A percentile compares a stretch with the other conserved stretches of the same genome.
These are phyloP conservation scores for Nakataea oryzae DNA, from an alignment of 2,329 filamentous ascomycete species.

Conservation along the genomic window DNA sequence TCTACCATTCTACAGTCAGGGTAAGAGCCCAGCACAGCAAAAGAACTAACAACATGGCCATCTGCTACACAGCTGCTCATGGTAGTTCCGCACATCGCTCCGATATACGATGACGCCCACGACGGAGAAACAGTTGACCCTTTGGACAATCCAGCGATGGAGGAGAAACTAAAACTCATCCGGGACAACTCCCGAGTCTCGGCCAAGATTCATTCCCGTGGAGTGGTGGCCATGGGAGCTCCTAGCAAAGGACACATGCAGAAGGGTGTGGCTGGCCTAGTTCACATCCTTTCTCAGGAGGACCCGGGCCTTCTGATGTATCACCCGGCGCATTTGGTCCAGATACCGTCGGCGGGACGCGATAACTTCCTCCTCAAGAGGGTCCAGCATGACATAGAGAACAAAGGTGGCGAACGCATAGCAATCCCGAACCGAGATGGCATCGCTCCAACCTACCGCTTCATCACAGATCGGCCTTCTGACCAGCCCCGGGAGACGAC, in stretches of 20 bases:
- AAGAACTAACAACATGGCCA: background rate
- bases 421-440: background rate
- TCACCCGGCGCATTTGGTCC: background rate
- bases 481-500: background rate
- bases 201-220: background rate
- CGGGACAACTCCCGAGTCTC: background rate
- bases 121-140: background rate
- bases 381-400: background rate
- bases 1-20: background rate
- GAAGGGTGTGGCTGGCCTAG: background rate
- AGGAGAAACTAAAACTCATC: background rate
- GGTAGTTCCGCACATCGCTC: background rate
- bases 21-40: background rate
- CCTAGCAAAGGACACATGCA: background rate
- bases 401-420: background rate
- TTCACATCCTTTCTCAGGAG: background rate
- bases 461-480: background rate
- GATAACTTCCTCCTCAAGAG: background rate
- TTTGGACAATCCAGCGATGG: background rate
- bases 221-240: background rate
- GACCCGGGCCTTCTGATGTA: background rate
- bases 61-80: background rate
- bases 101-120: background rate
- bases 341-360: background rate
- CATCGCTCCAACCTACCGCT: background rate